phyloP scores from a whole-genome alignment of 2,329 filamentous ascomycete species.

The Simplicillium sp. region DNA sequence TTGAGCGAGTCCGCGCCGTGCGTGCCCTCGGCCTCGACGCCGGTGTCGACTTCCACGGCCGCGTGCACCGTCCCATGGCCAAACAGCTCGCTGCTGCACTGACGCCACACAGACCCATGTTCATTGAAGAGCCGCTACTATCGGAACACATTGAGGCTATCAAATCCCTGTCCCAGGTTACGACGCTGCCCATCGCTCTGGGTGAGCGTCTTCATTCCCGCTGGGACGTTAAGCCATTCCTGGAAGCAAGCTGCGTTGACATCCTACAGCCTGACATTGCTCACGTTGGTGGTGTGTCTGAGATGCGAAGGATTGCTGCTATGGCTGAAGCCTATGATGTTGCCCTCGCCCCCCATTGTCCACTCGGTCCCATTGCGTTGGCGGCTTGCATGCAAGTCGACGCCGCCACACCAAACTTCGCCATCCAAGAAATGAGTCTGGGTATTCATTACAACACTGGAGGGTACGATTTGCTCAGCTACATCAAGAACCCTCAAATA shows the following conservation, averaged over 20 bases:
- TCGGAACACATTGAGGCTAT: conserved; percentile 60
- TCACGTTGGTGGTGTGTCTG: conserved; percentile 65
- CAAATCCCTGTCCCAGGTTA: conserved; percentile 32
- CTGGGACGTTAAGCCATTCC: conserved; percentile 65
- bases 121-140: conserved; percentile 66
- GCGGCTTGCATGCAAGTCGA: conserved; percentile 64
- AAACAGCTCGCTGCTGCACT: conserved; percentile 62
- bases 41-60: conserved; percentile 70
- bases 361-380: conserved; percentile 62
- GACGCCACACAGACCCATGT: conserved; percentile 60
- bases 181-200: conserved; percentile 57
- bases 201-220: conserved; percentile 63
- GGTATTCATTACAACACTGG: conserved; percentile 73
- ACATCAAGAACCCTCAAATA: conserved; percentile 53
- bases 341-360: conserved; percentile 64
- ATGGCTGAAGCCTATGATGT: conserved; percentile 70
- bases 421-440: conserved; percentile 69
- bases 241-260: conserved; percentile 59
- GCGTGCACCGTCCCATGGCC: conserved; percentile 72
- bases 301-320: conserved; percentile 57
- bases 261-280: conserved; percentile 65
- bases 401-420: conserved; percentile 51
- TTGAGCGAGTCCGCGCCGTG: conserved; percentile 59
- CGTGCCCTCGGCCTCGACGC: conserved; percentile 62
- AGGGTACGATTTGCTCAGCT: conserved; percentile 55